Evolutionary conservation across 768 basidiomycete genomes (phyloP).

Genomic region (Mycena latifolia): DNA sequence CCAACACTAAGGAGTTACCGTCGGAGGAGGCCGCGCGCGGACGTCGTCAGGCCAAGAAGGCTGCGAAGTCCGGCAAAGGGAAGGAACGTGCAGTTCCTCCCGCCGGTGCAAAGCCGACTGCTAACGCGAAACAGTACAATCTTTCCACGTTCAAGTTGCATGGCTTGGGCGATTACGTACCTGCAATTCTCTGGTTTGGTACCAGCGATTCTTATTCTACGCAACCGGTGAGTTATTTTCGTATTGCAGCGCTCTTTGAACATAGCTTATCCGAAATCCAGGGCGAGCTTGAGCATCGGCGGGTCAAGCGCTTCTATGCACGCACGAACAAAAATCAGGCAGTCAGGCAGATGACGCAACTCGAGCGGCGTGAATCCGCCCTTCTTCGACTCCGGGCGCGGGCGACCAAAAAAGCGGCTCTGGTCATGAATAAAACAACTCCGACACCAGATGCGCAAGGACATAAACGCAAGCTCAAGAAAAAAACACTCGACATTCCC

Average conservation of each 20-base stretch:
- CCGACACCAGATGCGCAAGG: neutral
- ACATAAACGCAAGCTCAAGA: neutral
- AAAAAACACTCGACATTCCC: neutral
- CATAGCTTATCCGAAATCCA: constrained; percentile 21
- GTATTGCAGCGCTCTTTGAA: neutral
- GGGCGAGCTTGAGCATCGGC: constrained; percentile 51
- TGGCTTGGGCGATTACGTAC: constrained; percentile 47
- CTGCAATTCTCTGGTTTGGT: constrained; percentile 41
- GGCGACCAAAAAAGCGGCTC: neutral
- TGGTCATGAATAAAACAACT: neutral
- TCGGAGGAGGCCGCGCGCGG: constrained; percentile 12
- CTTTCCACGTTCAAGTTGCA: constrained; percentile 49
- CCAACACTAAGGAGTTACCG: constrained; percentile 9
- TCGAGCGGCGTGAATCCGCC: constrained; percentile 21
- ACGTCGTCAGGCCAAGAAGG: constrained; percentile 26
- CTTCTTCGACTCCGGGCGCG: constrained; percentile 8
- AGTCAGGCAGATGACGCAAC: constrained; percentile 39
- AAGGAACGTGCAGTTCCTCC: neutral
- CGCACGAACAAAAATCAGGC: constrained; percentile 42
- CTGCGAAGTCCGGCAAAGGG: neutral
- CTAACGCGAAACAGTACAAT: constrained; percentile 39
- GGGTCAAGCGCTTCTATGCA: constrained; percentile 48
- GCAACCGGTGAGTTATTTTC: constrained; percentile 49
- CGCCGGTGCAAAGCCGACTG: constrained; percentile 1
- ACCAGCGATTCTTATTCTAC: constrained; percentile 54